Conservation (phyloP, 2,329 filamentous ascomycete genomes). For the Colletotrichum spaethianum region DNA sequence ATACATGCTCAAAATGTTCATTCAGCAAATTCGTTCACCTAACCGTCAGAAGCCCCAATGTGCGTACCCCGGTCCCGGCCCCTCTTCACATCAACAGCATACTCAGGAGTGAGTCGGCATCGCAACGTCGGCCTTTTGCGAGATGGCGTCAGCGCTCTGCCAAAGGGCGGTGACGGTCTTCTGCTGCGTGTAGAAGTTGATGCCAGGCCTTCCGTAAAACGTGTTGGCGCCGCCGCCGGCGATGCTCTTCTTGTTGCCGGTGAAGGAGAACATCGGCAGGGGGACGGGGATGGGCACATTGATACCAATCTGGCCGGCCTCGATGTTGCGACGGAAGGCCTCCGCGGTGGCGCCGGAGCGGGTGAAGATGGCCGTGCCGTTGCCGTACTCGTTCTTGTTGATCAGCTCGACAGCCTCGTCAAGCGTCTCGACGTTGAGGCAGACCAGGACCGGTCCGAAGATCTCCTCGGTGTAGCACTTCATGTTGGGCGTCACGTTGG, state of each 20-base stretch:
- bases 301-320: conserved; percentile 89
- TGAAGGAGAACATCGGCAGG: conserved; percentile 80
- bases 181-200: conserved; percentile 96
- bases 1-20: not conserved
- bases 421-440: conserved; percentile 82
- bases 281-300: conserved; percentile 85
- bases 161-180: conserved; percentile 98
- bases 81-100: not conserved
- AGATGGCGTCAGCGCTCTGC: conserved; percentile 87
- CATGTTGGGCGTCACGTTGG: conserved; percentile 85
- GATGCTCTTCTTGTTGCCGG: conserved; percentile 88
- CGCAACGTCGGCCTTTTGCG: conserved; percentile 86
- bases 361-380: conserved; percentile 89
- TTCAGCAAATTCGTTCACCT: not conserved
- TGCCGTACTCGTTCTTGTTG: conserved; percentile 89
- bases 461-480: conserved; percentile 89
- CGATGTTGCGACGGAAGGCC: conserved; percentile 84
- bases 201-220: conserved; percentile 93
- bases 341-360: conserved; percentile 82
- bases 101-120: conserved; percentile 77
- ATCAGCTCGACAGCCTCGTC: conserved; percentile 86
- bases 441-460: conserved; percentile 87
- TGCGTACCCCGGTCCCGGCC: not conserved
- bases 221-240: conserved; percentile 93
- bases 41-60: no score